Percentiles rank a stretch among this genome's conserved stretches.
These are phyloP conservation scores for Boeremia exigua DNA, from an alignment of 2,329 filamentous ascomycete species.

Conservation along the genomic window DNA sequence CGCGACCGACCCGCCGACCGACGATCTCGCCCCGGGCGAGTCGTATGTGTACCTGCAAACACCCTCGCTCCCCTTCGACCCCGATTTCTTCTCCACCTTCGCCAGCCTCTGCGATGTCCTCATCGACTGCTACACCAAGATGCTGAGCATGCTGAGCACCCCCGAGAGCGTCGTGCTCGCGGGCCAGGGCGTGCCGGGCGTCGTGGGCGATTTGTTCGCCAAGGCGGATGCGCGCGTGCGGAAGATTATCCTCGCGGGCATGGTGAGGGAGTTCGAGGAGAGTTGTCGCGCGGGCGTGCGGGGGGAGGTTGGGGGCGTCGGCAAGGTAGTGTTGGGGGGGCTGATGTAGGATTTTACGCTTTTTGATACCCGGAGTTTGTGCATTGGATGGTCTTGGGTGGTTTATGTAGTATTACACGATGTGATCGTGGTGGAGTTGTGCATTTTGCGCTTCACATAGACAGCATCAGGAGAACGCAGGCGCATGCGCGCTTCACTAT, in stretches of 20 bases:
- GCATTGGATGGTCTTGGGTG: no score
- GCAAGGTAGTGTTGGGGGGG: slow-evolving; percentile 87
- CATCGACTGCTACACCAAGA: slow-evolving; percentile 86
- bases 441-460: no score
- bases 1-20: slow-evolving; percentile 43
- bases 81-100: slow-evolving; percentile 96
- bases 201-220: slow-evolving; percentile 80
- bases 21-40: slow-evolving; percentile 65
- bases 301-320: slow-evolving; percentile 82
- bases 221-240: slow-evolving; percentile 87
- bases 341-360: slow-evolving; percentile 75
- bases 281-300: slow-evolving; percentile 76
- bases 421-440: no score
- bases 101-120: slow-evolving; percentile 93
- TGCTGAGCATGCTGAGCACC: slow-evolving; percentile 76
- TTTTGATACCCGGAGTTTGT: no score
- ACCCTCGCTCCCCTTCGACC: slow-evolving; percentile 92
- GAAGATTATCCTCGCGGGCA: slow-evolving; percentile 85
- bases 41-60: slow-evolving; percentile 89
- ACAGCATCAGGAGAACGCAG: no score
- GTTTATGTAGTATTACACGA: no score
- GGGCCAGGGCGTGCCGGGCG: slow-evolving; percentile 35
- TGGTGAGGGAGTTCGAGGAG: slow-evolving; percentile 94
- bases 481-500: no score
- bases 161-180: slow-evolving; percentile 58